These are phyloP conservation scores for Fusarium sp. DNA, from an alignment of 2,329 filamentous ascomycete genomes.

Conservation along the genomic window DNA sequence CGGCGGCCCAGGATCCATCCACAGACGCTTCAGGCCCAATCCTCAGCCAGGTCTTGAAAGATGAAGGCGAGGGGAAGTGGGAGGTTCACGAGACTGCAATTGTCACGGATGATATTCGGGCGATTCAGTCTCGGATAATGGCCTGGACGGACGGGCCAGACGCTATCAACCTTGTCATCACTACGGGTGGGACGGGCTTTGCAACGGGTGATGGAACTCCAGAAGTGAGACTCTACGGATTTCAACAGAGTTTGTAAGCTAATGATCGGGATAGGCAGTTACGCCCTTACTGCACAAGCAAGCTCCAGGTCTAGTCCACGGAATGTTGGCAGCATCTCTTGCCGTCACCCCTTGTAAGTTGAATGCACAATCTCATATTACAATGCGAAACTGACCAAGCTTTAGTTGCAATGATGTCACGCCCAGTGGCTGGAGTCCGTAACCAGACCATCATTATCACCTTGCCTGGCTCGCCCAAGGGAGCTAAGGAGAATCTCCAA, in stretches of 20 bases:
- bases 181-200: constrained; percentile 95
- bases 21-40: constrained; percentile 79
- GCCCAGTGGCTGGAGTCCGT: constrained; percentile 89
- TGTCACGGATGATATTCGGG: constrained; percentile 78
- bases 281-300: constrained; percentile 82
- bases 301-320: constrained; percentile 92
- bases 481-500: constrained; percentile 92
- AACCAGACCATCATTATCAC: constrained; percentile 87
- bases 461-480: constrained; percentile 93
- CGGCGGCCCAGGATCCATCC: constrained; percentile 81
- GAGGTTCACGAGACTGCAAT: constrained; percentile 76
- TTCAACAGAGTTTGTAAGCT: not conserved
- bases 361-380: not conserved
- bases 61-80: constrained; percentile 79
- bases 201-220: constrained; percentile 87
- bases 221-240: constrained; percentile 68
- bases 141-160: constrained; percentile 77
- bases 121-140: constrained; percentile 81
- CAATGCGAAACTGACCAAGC: constrained; percentile 32
- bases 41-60: constrained; percentile 76
- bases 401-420: constrained; percentile 94
- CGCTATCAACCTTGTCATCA: constrained; percentile 80
- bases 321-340: constrained; percentile 88
- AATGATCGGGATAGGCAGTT: constrained; percentile 71
- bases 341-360: constrained; percentile 87